Percentiles rank a stretch among this genome's conserved stretches.
Conservation (phyloP, 2,329 filamentous ascomycete species). For the Aspergillus tubingensis region DNA sequence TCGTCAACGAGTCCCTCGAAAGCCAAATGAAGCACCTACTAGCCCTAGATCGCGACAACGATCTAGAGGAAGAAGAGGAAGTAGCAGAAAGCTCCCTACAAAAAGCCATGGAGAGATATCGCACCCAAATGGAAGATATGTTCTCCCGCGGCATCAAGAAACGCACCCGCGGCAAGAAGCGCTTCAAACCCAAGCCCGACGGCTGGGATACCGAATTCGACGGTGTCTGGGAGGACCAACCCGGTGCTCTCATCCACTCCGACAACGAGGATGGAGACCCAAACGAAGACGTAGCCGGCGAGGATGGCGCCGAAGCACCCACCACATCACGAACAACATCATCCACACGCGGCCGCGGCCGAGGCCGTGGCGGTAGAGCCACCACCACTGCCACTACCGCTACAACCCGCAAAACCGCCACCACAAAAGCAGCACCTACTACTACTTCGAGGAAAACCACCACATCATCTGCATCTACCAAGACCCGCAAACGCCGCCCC, state of each 20-base stretch:
- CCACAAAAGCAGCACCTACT: slow-evolving; percentile 34
- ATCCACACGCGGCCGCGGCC: slow-evolving; percentile 50
- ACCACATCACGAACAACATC: slow-evolving; percentile 39
- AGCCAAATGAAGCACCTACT: slow-evolving; percentile 72
- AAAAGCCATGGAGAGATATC: slow-evolving; percentile 71
- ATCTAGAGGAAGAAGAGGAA: slow-evolving; percentile 66
- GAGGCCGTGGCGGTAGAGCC: slow-evolving; percentile 47
- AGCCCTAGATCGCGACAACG: slow-evolving; percentile 65
- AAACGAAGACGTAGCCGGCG: slow-evolving; percentile 48
- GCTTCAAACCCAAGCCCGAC: slow-evolving; percentile 73
- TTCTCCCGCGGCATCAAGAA: slow-evolving; percentile 68
- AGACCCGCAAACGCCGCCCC: slow-evolving; percentile 30
- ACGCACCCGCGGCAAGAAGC: slow-evolving; percentile 54
- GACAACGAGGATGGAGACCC: slow-evolving; percentile 53
- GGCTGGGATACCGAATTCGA: slow-evolving; percentile 89
- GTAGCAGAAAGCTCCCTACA: slow-evolving; percentile 67
- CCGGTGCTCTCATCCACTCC: slow-evolving; percentile 62
- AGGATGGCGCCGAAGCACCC: slow-evolving; percentile 46
- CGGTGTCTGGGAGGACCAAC: slow-evolving; percentile 80
- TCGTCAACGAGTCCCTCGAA: slow-evolving; percentile 70
- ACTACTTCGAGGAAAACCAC: slow-evolving; percentile 30
- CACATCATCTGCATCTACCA: slow-evolving; percentile 13
- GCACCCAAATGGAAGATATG: slow-evolving; percentile 68
- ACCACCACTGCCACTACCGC: slow-evolving; percentile 45
- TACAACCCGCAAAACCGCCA: slow-evolving; percentile 41